Percentiles rank a stretch among this genome's conserved stretches.
Evolutionary conservation across 495 filamentous ascomycete genomes (phyloP).

Genomic region (Hyaloscypha variabilis): DNA sequence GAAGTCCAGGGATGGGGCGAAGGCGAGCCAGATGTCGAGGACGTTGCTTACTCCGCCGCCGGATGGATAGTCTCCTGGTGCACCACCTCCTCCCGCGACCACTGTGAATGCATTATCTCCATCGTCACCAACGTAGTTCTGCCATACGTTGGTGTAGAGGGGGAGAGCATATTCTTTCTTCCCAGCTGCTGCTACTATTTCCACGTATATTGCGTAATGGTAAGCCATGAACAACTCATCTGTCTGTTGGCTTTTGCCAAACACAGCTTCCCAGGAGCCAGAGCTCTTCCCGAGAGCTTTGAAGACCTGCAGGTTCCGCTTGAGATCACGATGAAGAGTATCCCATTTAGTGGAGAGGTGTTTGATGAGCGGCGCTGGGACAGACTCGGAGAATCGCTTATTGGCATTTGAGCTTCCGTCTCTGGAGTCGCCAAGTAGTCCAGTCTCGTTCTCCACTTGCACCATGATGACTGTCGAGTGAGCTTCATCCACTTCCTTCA

Average conservation of each 20-base stretch:
- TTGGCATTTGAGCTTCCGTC: slow-evolving; percentile 43
- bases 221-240: slow-evolving; percentile 58
- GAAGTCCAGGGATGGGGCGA: slow-evolving; percentile 48
- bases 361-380: slow-evolving; percentile 40
- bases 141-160: slow-evolving; percentile 52
- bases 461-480: slow-evolving; percentile 52
- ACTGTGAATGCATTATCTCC: slow-evolving; percentile 29
- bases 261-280: slow-evolving; percentile 41
- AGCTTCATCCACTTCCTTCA: slow-evolving; percentile 42
- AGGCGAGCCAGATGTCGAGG: slow-evolving; percentile 47
- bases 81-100: slow-evolving; percentile 45
- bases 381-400: slow-evolving; percentile 35
- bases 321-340: slow-evolving; percentile 37
- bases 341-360: slow-evolving; percentile 38
- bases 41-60: slow-evolving; percentile 44
- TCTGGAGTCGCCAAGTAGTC: slow-evolving; percentile 48
- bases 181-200: slow-evolving; percentile 46
- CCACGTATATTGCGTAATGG: slow-evolving; percentile 46
- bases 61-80: slow-evolving; percentile 49
- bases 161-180: slow-evolving; percentile 46
- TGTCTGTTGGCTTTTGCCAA: slow-evolving; percentile 41
- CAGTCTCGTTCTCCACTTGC: slow-evolving; percentile 54
- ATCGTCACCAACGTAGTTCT: slow-evolving; percentile 39
- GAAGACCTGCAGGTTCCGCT: slow-evolving; percentile 16
- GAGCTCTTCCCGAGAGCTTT: background rate